phyloP scores from a whole-genome alignment of 192 early-diverging fungal species.

The Geosiphon pyriformis region DNA sequence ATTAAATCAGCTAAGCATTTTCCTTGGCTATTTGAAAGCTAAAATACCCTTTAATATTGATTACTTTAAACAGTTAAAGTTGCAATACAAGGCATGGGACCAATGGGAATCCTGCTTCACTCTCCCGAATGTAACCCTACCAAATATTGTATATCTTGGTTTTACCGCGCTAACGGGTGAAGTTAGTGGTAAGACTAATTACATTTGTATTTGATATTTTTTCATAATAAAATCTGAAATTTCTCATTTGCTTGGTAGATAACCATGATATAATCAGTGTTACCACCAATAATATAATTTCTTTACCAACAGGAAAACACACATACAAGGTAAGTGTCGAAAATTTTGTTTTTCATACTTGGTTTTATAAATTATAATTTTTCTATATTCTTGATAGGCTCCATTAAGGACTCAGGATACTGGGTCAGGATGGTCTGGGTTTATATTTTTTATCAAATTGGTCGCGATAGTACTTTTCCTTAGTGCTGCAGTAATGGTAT shows the following conservation, averaged over 20 bases:
- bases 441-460: constrained; percentile 16
- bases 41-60: too few species aligned
- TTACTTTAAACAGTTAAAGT: constrained; percentile 32
- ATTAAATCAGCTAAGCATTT: neutral
- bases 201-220: neutral
- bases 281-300: constrained; percentile 18
- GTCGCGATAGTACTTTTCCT: constrained; percentile 8
- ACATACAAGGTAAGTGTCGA: neutral
- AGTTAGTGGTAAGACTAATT: constrained; percentile 62
- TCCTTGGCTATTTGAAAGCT: neutral
- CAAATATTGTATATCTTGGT: constrained; percentile 74
- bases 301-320: constrained; percentile 4
- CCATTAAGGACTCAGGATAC: neutral
- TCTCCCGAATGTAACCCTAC: constrained; percentile 70
- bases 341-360: too few species aligned
- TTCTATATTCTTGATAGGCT: neutral
- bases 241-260: constrained; percentile 3
- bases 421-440: constrained; percentile 13
- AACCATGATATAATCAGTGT: constrained; percentile 18
- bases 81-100: constrained; percentile 46
- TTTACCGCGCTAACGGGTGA: constrained; percentile 93
- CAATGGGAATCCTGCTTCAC: constrained; percentile 84
- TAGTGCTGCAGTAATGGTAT: constrained; percentile 4
- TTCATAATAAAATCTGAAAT: neutral
- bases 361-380: too few species aligned